Evolutionary conservation across 2,329 filamentous ascomycete species (phyloP).

Genomic region (Penicillium hordei): DNA sequence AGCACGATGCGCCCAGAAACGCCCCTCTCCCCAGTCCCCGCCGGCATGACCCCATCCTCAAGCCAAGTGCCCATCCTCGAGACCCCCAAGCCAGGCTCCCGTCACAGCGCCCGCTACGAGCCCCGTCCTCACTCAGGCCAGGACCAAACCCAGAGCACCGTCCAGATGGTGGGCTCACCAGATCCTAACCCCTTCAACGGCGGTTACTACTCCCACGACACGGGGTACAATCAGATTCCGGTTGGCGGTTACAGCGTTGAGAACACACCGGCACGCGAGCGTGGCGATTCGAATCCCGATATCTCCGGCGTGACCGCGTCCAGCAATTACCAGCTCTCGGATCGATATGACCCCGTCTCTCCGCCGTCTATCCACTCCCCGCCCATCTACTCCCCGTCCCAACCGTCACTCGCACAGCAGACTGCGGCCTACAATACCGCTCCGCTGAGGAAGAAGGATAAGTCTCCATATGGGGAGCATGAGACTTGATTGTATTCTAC

Average conservation of each 20-base stretch:
- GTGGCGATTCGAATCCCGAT: slow-evolving; percentile 57
- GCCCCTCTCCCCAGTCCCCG: slow-evolving; percentile 17
- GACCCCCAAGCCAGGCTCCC: slow-evolving; percentile 24
- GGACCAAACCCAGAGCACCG: slow-evolving; percentile 3
- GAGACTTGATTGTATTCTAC: not conserved
- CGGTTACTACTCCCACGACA: slow-evolving; percentile 15
- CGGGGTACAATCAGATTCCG: slow-evolving; percentile 17
- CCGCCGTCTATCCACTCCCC: slow-evolving; percentile 70
- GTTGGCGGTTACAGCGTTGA: not conserved
- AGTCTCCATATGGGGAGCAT: slow-evolving; percentile 6
- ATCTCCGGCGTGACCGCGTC: slow-evolving; percentile 60
- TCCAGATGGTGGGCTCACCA: slow-evolving; percentile 17
- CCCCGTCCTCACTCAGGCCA: slow-evolving; percentile 15
- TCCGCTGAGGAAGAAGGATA: slow-evolving; percentile 4
- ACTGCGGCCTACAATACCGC: not conserved
- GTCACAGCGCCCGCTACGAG: slow-evolving; percentile 23
- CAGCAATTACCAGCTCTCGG: slow-evolving; percentile 19
- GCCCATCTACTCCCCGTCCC: slow-evolving; percentile 71
- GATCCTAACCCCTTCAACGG: slow-evolving; percentile 17
- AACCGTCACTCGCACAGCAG: not conserved
- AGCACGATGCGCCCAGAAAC: slow-evolving; percentile 10
- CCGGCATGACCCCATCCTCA: slow-evolving; percentile 22
- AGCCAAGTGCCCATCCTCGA: slow-evolving; percentile 30
- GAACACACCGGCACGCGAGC: slow-evolving; percentile 65
- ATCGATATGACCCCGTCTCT: slow-evolving; percentile 69